Evolutionary conservation across 345 rosid species (phyloP).

Genomic region (Balakata baccata): DNA sequence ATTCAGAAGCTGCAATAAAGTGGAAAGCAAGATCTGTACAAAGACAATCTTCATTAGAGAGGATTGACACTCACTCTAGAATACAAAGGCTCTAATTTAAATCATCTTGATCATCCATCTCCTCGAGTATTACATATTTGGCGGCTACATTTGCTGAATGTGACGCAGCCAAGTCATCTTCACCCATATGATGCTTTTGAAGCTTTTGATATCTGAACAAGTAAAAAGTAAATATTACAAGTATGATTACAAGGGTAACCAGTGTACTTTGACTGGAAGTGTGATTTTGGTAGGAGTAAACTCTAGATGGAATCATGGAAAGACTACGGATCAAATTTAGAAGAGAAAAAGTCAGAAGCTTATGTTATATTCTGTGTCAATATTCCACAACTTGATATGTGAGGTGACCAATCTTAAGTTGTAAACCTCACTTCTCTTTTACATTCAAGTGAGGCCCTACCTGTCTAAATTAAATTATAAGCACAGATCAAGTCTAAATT

Average conservation of each 20-base stretch:
- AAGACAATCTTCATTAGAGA: not conserved
- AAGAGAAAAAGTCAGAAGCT: not conserved
- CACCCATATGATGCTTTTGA: slow-evolving; percentile 41
- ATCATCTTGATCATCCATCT: slow-evolving; percentile 64
- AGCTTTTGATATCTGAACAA: slow-evolving; percentile 66
- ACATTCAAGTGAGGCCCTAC: not conserved
- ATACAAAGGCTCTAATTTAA: slow-evolving; percentile 21
- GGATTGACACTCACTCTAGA: slow-evolving; percentile 20
- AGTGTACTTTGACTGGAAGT: not conserved
- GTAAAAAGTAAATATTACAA: not conserved
- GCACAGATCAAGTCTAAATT: not conserved
- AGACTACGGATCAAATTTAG: not conserved
- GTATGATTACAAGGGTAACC: not conserved
- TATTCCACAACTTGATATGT: not conserved
- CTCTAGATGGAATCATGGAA: not conserved
- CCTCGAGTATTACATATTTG: slow-evolving; percentile 87
- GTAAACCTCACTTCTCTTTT: not conserved
- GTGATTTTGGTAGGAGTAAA: not conserved
- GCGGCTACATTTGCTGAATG: slow-evolving; percentile 36
- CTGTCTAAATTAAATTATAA: not conserved
- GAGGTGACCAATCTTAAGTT: not conserved
- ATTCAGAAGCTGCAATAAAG: not conserved
- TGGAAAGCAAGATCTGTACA: not conserved
- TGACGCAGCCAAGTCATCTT: slow-evolving; percentile 26
- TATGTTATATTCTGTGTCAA: not conserved